Conservation (phyloP, 495 filamentous ascomycete genomes). For the Aspergillus wentii region DNA sequence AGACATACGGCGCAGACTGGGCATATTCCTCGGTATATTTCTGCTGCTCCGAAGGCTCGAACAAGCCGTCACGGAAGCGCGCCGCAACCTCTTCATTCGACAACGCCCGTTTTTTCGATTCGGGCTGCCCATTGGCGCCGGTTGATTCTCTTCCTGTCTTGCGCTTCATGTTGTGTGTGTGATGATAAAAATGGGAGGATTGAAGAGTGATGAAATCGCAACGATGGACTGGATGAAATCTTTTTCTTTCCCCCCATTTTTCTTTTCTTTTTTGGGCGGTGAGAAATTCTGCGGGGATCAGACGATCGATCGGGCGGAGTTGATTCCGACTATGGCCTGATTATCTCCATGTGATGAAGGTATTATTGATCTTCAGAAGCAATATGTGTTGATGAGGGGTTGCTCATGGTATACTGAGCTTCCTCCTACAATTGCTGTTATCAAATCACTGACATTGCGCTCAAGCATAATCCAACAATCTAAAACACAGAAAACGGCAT, state of each 20-base stretch:
- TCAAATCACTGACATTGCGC: too few species aligned
- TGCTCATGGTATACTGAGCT: too few species aligned
- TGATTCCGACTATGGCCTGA: too few species aligned
- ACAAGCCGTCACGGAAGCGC: conserved; percentile 71
- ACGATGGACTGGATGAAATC: not conserved
- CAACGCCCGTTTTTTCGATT: conserved; percentile 48
- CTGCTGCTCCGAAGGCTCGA: conserved; percentile 60
- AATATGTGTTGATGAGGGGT: too few species aligned
- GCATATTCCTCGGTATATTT: conserved; percentile 68
- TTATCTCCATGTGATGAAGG: not conserved
- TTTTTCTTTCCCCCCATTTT: conserved; percentile 4
- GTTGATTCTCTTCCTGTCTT: conserved; percentile 37
- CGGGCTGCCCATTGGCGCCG: conserved; percentile 35
- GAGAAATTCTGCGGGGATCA: conserved; percentile 10
- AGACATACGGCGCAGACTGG: conserved; percentile 60
- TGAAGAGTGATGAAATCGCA: not conserved
- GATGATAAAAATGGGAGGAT: not conserved
- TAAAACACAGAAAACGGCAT: too few species aligned
- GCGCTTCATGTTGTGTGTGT: conserved; percentile 46
- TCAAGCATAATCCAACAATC: too few species aligned
- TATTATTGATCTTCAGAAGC: too few species aligned
- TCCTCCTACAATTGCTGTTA: too few species aligned
- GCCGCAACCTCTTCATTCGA: conserved; percentile 40
- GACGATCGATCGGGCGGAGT: too few species aligned
- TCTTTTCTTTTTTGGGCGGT: conserved; percentile 12